These are phyloP conservation scores for Daldinia vernicosa DNA, from an alignment of 495 filamentous ascomycete species.

Conservation along the genomic window DNA sequence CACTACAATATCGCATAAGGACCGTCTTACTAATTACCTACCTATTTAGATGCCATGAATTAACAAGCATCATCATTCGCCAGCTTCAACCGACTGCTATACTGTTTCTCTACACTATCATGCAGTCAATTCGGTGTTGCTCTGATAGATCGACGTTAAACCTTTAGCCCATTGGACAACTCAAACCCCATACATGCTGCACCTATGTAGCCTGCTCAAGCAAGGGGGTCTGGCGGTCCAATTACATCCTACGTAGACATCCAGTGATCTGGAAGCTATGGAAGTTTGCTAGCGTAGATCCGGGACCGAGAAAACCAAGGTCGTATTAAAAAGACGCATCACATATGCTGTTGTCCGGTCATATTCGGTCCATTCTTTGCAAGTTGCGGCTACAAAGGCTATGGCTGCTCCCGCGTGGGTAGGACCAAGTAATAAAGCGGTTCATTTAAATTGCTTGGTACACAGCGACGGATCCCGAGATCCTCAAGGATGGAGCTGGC, in stretches of 20 bases:
- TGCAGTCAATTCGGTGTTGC: constrained; percentile 2
- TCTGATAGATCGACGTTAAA: constrained; percentile 27
- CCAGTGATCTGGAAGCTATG: constrained; percentile 28
- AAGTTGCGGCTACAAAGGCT: constrained; percentile 29
- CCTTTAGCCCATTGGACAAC: constrained; percentile 19
- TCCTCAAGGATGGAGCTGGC: constrained; percentile 38
- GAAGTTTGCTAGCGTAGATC: constrained; percentile 38
- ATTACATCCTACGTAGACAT: neutral
- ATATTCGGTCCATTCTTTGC: constrained; percentile 14
- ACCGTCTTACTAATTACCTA: constrained; percentile 13
- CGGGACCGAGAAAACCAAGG: constrained; percentile 32
- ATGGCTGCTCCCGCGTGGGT: constrained; percentile 31
- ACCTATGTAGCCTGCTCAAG: constrained; percentile 10
- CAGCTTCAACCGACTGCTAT: constrained; percentile 29
- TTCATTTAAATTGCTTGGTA: constrained; percentile 42
- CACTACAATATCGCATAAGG: constrained; percentile 22
- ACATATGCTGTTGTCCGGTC: constrained; percentile 35
- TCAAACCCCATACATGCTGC: constrained; percentile 23
- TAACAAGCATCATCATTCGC: constrained; percentile 22
- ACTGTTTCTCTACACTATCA: constrained; percentile 32
- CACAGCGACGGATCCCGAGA: constrained; percentile 40
- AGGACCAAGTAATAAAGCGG: constrained; percentile 38
- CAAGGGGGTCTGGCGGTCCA: constrained; percentile 22
- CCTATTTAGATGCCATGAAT: constrained; percentile 14
- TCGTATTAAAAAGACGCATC: constrained; percentile 25